Evolutionary conservation across 495 filamentous ascomycete species (phyloP).

Genomic region (Neurospora sp.): DNA sequence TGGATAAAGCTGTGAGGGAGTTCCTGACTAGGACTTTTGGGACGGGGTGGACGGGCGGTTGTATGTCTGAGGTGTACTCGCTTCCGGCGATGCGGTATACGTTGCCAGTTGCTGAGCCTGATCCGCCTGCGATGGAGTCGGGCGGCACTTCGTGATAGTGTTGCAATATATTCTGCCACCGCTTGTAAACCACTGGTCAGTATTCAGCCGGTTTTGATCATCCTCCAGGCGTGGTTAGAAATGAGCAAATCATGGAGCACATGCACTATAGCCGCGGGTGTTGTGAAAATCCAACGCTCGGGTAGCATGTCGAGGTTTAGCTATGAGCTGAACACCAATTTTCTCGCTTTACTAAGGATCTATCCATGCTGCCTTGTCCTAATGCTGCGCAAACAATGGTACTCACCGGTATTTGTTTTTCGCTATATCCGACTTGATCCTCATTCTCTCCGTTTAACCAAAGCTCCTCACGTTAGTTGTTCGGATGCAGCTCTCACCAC

Average conservation of each 20-base stretch:
- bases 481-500: not conserved
- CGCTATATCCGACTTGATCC: not conserved
- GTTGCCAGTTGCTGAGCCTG: too few relatives aligned
- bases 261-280: not conserved
- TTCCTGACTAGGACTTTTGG: constrained; percentile 6
- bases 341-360: not conserved
- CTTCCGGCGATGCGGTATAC: too few relatives aligned
- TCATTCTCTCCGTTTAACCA: not conserved
- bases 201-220: not conserved
- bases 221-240: not conserved
- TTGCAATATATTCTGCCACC: too few relatives aligned
- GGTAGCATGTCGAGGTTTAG: not conserved
- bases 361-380: not conserved
- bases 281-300: not conserved
- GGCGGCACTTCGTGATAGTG: too few relatives aligned
- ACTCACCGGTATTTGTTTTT: not conserved
- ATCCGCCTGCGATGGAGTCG: too few relatives aligned
- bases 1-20: constrained; percentile 10
- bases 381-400: not conserved
- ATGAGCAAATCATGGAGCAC: not conserved
- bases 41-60: too few relatives aligned
- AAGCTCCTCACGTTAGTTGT: not conserved
- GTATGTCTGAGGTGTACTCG: too few relatives aligned
- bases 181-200: not conserved
- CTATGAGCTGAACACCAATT: not conserved